Conservation (phyloP, 495 filamentous ascomycete genomes). For the Annulohypoxylon stygium region DNA sequence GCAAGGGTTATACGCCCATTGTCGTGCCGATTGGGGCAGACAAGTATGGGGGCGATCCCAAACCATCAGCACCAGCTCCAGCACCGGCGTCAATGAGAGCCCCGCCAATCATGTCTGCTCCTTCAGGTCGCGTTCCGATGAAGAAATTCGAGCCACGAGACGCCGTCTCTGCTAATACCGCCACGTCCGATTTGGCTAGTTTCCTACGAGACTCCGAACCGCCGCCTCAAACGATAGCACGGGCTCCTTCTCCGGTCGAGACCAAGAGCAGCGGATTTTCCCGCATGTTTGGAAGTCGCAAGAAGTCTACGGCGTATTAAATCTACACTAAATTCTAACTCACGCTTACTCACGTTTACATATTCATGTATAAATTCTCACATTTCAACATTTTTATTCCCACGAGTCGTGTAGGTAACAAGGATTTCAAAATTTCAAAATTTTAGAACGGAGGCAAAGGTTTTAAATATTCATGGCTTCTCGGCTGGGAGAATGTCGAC, state of each 20-base stretch:
- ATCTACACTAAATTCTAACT: neutral
- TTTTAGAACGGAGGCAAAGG: slow-evolving; percentile 19
- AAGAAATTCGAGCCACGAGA: slow-evolving; percentile 68
- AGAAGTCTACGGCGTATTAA: slow-evolving; percentile 51
- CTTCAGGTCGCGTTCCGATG: slow-evolving; percentile 58
- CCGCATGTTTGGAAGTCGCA: slow-evolving; percentile 52
- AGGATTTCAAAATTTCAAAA: slow-evolving; percentile 15
- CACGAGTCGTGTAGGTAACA: slow-evolving; percentile 5
- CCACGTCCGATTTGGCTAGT: slow-evolving; percentile 80
- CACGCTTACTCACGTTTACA: neutral
- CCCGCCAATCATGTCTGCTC: slow-evolving; percentile 17
- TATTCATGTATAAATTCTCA: slow-evolving; percentile 41
- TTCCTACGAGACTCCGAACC: slow-evolving; percentile 84
- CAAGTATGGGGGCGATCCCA: slow-evolving; percentile 41
- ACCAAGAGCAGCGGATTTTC: slow-evolving; percentile 49
- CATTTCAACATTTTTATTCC: slow-evolving; percentile 25
- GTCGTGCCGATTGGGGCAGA: slow-evolving; percentile 56
- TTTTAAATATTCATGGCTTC: slow-evolving; percentile 10
- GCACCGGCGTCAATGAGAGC: slow-evolving; percentile 10
- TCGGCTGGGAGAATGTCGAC: neutral
- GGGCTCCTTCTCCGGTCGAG: slow-evolving; percentile 33
- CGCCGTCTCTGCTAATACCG: slow-evolving; percentile 54
- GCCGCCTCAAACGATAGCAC: slow-evolving; percentile 58
- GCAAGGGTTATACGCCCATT: slow-evolving; percentile 61
- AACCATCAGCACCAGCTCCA: slow-evolving; percentile 30